A percentile compares a stretch with the other conserved stretches of the same genome.
phyloP scores from a whole-genome alignment of 1,139 yeast species.

The Saccharomyces hybrid region DNA sequence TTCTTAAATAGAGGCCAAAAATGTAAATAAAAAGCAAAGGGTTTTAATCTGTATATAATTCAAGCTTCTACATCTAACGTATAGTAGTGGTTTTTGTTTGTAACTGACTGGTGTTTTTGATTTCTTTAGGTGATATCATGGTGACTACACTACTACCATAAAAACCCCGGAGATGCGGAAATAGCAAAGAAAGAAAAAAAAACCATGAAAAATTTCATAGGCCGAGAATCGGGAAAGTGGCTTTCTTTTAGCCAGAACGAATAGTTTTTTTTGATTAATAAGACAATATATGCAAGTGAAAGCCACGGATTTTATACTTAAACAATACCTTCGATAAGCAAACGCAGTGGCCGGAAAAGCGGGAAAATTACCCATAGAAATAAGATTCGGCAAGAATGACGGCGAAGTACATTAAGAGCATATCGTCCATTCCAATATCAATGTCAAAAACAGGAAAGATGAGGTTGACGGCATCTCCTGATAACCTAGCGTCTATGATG shows the following conservation, averaged over 20 bases:
- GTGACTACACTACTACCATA: no score
- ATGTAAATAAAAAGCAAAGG: background rate
- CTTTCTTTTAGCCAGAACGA: background rate
- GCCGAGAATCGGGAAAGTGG: constrained; percentile 1
- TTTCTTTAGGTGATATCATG: background rate
- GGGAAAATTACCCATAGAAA: background rate
- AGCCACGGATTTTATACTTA: background rate
- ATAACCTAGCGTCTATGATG: constrained; percentile 2
- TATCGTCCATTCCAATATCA: background rate
- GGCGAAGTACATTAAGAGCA: background rate
- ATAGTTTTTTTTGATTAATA: background rate
- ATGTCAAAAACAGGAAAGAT: background rate
- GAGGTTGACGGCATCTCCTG: constrained; percentile 1
- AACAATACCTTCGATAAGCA: background rate
- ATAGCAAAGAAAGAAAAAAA: background rate
- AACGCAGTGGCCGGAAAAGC: background rate
- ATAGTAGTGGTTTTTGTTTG: background rate
- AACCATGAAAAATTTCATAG: background rate
- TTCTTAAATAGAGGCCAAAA: background rate
- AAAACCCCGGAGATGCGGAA: background rate
- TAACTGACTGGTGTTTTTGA: background rate
- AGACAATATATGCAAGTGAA: background rate
- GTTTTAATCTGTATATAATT: background rate
- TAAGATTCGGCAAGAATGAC: background rate
- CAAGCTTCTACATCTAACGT: background rate